These are phyloP conservation scores for Athelia sp. DNA, from an alignment of 1,284 basidiomycete species.

Conservation along the genomic window DNA sequence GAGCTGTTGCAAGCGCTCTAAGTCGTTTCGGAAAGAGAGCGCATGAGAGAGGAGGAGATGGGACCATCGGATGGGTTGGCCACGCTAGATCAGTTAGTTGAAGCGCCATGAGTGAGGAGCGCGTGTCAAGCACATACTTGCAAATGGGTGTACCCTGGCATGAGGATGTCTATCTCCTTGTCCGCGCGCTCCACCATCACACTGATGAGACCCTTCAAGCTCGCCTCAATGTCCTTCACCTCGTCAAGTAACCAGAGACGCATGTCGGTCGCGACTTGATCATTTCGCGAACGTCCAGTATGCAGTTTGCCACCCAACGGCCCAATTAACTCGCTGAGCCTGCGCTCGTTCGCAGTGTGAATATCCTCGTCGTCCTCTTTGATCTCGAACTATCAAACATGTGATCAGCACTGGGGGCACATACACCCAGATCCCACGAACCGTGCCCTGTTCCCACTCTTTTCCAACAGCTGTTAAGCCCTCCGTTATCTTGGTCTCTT, in stretches of 20 bases:
- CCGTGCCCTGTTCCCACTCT: constrained; percentile 81
- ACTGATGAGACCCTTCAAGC: constrained; percentile 74
- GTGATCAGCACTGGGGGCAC: constrained; percentile 1
- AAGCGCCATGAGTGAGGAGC: background rate
- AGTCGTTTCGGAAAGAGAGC: constrained; percentile 85
- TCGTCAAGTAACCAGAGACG: constrained; percentile 91
- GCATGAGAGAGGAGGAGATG: constrained; percentile 95
- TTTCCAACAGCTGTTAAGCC: constrained; percentile 77
- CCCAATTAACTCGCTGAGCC: constrained; percentile 91
- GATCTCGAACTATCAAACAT: constrained; percentile 53
- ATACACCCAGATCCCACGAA: constrained; percentile 27
- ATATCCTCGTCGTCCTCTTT: constrained; percentile 94
- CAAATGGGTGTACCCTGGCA: constrained; percentile 97
- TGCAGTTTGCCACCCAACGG: constrained; percentile 90
- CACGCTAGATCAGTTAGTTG: constrained; percentile 60
- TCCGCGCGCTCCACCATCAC: constrained; percentile 92
- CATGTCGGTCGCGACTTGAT: constrained; percentile 98
- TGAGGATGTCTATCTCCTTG: constrained; percentile 84
- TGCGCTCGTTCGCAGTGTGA: constrained; percentile 98
- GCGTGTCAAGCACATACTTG: constrained; percentile 51
- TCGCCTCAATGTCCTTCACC: constrained; percentile 65
- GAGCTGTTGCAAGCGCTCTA: constrained; percentile 83
- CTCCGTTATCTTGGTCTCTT: constrained; percentile 68
- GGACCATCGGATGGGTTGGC: constrained; percentile 98
- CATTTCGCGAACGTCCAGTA: constrained; percentile 94